Base-by-base conservation (phyloP, 2,329 filamentous ascomycete species). In the Hypoxylon rubiginosum region DNA sequence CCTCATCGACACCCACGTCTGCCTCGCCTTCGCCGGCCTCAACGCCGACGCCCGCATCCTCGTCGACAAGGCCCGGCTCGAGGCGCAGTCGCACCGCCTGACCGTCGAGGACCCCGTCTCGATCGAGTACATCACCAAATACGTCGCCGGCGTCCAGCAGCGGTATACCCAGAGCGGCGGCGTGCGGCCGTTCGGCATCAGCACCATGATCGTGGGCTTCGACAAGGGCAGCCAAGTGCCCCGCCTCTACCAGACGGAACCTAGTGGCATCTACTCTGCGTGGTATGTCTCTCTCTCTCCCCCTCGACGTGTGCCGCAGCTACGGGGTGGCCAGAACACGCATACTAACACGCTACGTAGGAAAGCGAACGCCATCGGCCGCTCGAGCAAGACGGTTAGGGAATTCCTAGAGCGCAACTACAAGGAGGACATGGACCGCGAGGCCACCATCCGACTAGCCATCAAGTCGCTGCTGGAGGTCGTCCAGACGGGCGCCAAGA, bases 111-210 rank as follows among this genome's bases (percentile, higher is more conserved):
- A 99, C 79, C 95, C 96, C 60, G 93, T 97, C 72, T 95, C 93
- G 68, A 97, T 99, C 81, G 96, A 99, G 84, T 99, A 99, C 86
- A 97, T 99, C 79, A 98, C 96, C 77, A 98, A 99, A 85, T 97
- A 98, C 77, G 92, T 99, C 70, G 96, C 96, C 58, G 93, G 95
- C 62, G 96, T 99, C 73, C 96, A 99, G 86, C 96, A 99, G 86
- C 90, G 94, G 81, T 99, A 99, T 86, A 99, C 96, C 51, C 96
- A 99, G 86, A 97, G 94, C 77, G 96, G 96, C 84, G 96, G 96
- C 87, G 96, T 99, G 57, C 87, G 96, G 76, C 96, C 96, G n/a
- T 99, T 99, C 78, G 96, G 96, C 68, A 97, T 99, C 80, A 97
- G 94, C 84, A 98, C 95, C 43, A 85, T 99, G 79, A 94, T 99